Base-by-base conservation (phyloP, 805 yeast genomes). In the Barnettozyma siamensis region DNA sequence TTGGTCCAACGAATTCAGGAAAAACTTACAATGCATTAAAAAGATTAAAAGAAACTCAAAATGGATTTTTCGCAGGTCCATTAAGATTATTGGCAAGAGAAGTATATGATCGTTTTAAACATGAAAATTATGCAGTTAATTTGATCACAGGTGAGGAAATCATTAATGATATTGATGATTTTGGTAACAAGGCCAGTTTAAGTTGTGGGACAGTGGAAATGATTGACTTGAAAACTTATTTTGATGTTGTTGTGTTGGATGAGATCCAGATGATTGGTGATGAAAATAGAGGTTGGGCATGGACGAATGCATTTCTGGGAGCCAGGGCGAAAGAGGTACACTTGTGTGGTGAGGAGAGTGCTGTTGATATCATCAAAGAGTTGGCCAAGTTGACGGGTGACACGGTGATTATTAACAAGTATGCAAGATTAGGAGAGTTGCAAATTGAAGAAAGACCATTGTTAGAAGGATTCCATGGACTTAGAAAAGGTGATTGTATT, bases 1-100 rank as follows among this genome's bases (percentile, higher is more conserved):
- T 93, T 10, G 99, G 99, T 0, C 99, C 99, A 1, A 93, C 99
- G 0, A 93, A 93, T 59, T 81, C 93, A 50, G 99, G 99, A 11
- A 93, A 93, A 55, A 93, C 98, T 0, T 85, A 86, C 57, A 73
- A 76, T 36, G 95, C 98, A 0, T 64, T 93, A 35, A 70, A 83
- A 52, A 71, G 78, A 41, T 68, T 93, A 37, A 79, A 79, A 50
- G 54, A 61, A 17, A 78, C 88, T 13, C 69, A 77, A 26, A 72
- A 79, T 16, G 99, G 99, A 0, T 85, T 83, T 50, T 93, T 82
- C 62, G 98, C 98, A 0, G 98, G 98, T 1, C 99, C 99, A 0
- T 65, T 93, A 35, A 70, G 99, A 45, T 68, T 93, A 42, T 67
- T 93, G 39, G 99, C 98, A 0, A 69, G 97, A 46, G 99, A 93